phyloP scores from a whole-genome alignment of 768 basidiomycete species.

The Kondoa malvinella region DNA sequence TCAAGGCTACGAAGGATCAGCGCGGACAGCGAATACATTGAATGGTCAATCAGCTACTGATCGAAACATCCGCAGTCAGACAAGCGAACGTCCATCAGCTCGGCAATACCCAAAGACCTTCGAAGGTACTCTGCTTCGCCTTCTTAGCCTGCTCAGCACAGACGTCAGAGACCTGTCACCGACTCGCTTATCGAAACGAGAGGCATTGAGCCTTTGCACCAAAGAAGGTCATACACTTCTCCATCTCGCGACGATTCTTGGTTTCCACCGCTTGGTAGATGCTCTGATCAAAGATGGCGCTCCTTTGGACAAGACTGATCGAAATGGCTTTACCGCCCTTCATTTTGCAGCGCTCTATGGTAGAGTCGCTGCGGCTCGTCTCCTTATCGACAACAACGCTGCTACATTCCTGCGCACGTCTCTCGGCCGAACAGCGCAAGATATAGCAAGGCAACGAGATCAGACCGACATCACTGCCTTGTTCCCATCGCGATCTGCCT shows the following conservation, averaged over 20 bases:
- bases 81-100: background rate
- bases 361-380: constrained; percentile 46
- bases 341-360: constrained; percentile 62
- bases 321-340: constrained; percentile 75
- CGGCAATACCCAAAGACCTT: background rate
- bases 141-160: background rate
- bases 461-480: constrained; percentile 31
- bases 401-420: constrained; percentile 36
- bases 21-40: background rate
- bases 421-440: constrained; percentile 32
- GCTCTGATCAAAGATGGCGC: constrained; percentile 57
- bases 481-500: constrained; percentile 27
- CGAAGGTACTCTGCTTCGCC: background rate
- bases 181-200: background rate
- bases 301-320: constrained; percentile 68
- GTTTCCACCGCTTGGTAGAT: constrained; percentile 49
- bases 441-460: constrained; percentile 32
- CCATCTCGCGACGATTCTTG: constrained; percentile 67
- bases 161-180: background rate
- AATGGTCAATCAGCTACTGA: background rate
- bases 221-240: constrained; percentile 32
- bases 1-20: background rate
- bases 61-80: background rate
- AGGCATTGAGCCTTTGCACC: background rate
- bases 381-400: constrained; percentile 65